Percentiles rank a stretch among this genome's conserved stretches.
Evolutionary conservation across 805 yeast species (phyloP).

Genomic region (Cyberlindnera americana): DNA sequence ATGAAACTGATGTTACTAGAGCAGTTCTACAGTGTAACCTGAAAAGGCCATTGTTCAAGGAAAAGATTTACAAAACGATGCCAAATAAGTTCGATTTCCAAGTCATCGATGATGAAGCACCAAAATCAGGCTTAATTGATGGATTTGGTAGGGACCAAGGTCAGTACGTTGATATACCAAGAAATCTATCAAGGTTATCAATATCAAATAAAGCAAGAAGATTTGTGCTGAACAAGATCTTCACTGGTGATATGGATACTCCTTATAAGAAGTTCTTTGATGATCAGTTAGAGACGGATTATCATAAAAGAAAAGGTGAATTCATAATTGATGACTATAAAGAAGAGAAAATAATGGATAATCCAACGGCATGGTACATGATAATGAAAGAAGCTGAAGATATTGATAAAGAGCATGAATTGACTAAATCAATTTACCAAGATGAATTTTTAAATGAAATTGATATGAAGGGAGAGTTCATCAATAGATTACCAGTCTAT

Average conservation of each 20-base stretch:
- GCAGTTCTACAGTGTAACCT: neutral
- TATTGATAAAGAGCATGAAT: constrained; percentile 3
- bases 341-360: constrained; percentile 11
- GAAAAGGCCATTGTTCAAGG: neutral
- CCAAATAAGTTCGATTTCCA: neutral
- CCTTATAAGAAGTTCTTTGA: neutral
- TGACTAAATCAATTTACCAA: neutral
- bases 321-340: constrained; percentile 11
- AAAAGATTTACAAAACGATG: neutral
- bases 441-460: constrained; percentile 1
- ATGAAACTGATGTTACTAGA: neutral
- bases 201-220: too few species aligned
- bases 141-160: constrained; percentile 1
- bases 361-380: constrained; percentile 14
- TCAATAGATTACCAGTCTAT: neutral
- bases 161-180: neutral
- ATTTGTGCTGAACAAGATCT: neutral
- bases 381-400: constrained; percentile 12
- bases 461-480: neutral
- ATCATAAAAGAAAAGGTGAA: neutral
- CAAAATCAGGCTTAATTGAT: neutral
- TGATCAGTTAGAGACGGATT: neutral
- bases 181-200: neutral
- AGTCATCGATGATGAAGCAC: constrained; percentile 1
- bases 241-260: neutral